phyloP scores from a whole-genome alignment of 495 filamentous ascomycete genomes.

The Aspergillus carlsbadensis region DNA sequence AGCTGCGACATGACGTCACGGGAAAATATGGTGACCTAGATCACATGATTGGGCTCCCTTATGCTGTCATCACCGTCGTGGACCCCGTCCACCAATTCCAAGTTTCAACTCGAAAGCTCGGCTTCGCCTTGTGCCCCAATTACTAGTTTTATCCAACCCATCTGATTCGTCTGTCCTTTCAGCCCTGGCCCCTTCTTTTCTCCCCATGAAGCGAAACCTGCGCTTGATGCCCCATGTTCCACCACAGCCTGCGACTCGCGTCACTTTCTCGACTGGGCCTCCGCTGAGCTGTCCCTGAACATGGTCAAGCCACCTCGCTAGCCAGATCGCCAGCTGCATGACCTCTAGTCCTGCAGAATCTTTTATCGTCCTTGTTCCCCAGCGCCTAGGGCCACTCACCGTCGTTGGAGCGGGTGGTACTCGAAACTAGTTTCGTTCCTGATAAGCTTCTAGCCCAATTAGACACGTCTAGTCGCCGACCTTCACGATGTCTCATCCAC shows the following conservation, averaged over 20 bases:
- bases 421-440: neutral
- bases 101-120: too few species aligned
- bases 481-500: conserved; percentile 18
- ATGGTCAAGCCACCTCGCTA: conserved; percentile 13
- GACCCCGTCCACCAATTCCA: too few species aligned
- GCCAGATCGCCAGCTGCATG: conserved; percentile 10
- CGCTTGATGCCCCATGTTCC: conserved; percentile 15
- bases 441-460: conserved; percentile 3
- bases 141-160: neutral
- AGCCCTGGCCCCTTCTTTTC: neutral
- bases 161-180: neutral
- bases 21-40: too few species aligned
- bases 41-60: too few species aligned
- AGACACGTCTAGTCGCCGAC: conserved; percentile 2
- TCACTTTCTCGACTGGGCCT: conserved; percentile 10
- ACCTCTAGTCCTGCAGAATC: conserved; percentile 6
- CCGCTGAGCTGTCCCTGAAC: conserved; percentile 22
- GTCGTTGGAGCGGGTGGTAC: neutral
- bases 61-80: too few species aligned
- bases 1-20: too few species aligned
- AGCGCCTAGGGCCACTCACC: neutral
- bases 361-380: neutral
- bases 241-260: conserved; percentile 17
- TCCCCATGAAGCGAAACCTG: conserved; percentile 12
- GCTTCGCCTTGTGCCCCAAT: too few species aligned